Percentiles rank a stretch among this genome's conserved stretches.
Evolutionary conservation across 2,329 filamentous ascomycete species (phyloP).

Genomic region (Scleromitrula shiraiana): DNA sequence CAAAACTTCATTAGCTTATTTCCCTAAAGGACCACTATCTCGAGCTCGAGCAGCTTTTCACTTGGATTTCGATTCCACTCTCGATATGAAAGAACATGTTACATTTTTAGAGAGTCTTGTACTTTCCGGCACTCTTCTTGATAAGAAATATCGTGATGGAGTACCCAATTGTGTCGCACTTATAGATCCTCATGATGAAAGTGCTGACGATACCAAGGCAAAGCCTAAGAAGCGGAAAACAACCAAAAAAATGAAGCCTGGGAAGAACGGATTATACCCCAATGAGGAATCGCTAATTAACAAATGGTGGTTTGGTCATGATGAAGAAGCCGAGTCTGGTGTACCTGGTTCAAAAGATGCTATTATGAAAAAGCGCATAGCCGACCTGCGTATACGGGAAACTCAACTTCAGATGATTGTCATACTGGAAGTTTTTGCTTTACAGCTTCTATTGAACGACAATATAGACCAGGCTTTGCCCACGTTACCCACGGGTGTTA

Average conservation of each 20-base stretch:
- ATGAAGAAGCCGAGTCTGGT: conserved; percentile 42
- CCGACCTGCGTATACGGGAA: conserved; percentile 63
- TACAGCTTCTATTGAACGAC: conserved; percentile 47
- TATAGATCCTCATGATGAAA: conserved; percentile 42
- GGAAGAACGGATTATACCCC: conserved; percentile 61
- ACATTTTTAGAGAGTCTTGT: conserved; percentile 61
- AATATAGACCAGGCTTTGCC: conserved; percentile 26
- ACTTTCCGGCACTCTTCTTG: conserved; percentile 58
- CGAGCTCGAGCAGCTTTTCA: conserved; percentile 65
- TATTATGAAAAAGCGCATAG: conserved; percentile 50
- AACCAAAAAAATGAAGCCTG: conserved; percentile 56
- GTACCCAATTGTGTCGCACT: conserved; percentile 53
- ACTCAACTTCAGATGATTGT: conserved; percentile 75
- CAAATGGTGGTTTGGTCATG: conserved; percentile 62
- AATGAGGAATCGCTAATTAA: conserved; percentile 56
- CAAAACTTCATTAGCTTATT: conserved; percentile 71
- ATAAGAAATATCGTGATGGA: conserved; percentile 73
- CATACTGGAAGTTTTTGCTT: conserved; percentile 65
- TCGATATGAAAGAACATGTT: conserved; percentile 56
- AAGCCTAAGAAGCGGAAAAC: conserved; percentile 42
- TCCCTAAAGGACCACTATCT: conserved; percentile 73
- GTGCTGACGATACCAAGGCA: conserved; percentile 43
- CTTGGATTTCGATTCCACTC: conserved; percentile 49
- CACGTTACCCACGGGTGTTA: conserved; percentile 19
- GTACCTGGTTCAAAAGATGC: conserved; percentile 39